Evolutionary conservation across 495 filamentous ascomycete species (phyloP), one percentile per base, ranked within the genome.

Genomic region (Aspergillus coremiiformis): DNA sequence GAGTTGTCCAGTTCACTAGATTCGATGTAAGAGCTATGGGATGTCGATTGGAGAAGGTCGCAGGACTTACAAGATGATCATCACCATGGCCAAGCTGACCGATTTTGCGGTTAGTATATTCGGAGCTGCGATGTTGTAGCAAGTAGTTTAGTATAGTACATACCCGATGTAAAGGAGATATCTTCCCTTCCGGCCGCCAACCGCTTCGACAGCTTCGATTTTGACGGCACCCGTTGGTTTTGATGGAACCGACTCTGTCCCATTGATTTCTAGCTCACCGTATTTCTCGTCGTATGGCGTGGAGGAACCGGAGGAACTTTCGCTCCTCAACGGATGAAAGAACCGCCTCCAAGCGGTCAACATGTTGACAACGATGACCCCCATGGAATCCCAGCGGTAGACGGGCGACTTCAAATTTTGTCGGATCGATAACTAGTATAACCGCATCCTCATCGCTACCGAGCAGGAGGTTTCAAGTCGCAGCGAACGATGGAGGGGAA

Each of bases 151-250:
- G n/a, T n/a, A n/a, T n/a, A 4, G 33, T 9, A 50, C 65, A 47
- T 60, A 77, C 72, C 71, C 71, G 43, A 57, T 63, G 33, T 72
- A 73, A 14, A 76, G 55, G 17, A 73, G 55, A 59, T 66, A 72
- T 50, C 65, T 64, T 3, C 70, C 73, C 58, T 69, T 67, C 37
- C 63, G 66, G 8, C 70, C 70, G 59, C 73, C 71, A 19, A 76
- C 63, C 0, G 65, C 67, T 55, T 76, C 71, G 4, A 62, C 60
- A n/a, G 71, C 69, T 44, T 73, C 63, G 44, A 73, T 67, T 46
- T 62, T 61, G 19, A 53, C 57, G 9, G 63, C 61, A 21, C 68
- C 70, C 17, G 52, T 51, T 20, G 50, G 53, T 37, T 63, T 59
- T 0, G 32, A 22, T 12, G 35, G 24, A 12, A 8, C 19, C 20